A percentile compares a stretch with the other conserved stretches of the same genome.
Evolutionary conservation across 2,329 filamentous ascomycete genomes (phyloP).

Genomic region (Pseudophaeomoniella oleicola): DNA sequence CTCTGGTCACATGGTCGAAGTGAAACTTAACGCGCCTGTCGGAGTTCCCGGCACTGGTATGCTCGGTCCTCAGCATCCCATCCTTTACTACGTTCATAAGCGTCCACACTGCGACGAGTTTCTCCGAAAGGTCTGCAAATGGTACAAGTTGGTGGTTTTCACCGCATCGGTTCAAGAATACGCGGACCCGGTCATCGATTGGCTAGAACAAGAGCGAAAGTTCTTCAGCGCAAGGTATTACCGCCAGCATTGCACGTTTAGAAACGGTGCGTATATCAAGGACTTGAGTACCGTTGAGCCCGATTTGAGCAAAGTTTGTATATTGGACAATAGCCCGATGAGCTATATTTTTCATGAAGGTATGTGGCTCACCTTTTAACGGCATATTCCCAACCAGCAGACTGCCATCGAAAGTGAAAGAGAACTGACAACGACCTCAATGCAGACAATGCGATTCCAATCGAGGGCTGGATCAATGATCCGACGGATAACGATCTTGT

Average conservation of each 20-base stretch:
- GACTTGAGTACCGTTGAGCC: constrained; percentile 92
- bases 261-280: constrained; percentile 96
- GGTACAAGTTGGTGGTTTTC: constrained; percentile 95
- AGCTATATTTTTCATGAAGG: constrained; percentile 99
- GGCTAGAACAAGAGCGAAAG: constrained; percentile 91
- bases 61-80: constrained; percentile 79
- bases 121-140: constrained; percentile 83
- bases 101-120: constrained; percentile 95
- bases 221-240: constrained; percentile 92
- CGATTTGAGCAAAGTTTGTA: constrained; percentile 95
- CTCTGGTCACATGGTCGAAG: constrained; percentile 97
- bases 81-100: constrained; percentile 98
- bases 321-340: constrained; percentile 93
- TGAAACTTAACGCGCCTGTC: constrained; percentile 64
- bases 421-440: not conserved
- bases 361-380: constrained; percentile 27
- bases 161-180: constrained; percentile 98
- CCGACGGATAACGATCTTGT: constrained; percentile 92
- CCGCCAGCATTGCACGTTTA: constrained; percentile 88
- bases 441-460: constrained; percentile 93
- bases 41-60: constrained; percentile 45
- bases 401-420: not conserved
- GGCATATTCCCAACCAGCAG: not conserved
- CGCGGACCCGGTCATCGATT: constrained; percentile 96
- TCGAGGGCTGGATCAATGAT: constrained; percentile 98